Percentiles rank a stretch among this genome's conserved stretches.
phyloP scores from a whole-genome alignment of 495 filamentous ascomycete genomes.

The Penicillium diatomitis region DNA sequence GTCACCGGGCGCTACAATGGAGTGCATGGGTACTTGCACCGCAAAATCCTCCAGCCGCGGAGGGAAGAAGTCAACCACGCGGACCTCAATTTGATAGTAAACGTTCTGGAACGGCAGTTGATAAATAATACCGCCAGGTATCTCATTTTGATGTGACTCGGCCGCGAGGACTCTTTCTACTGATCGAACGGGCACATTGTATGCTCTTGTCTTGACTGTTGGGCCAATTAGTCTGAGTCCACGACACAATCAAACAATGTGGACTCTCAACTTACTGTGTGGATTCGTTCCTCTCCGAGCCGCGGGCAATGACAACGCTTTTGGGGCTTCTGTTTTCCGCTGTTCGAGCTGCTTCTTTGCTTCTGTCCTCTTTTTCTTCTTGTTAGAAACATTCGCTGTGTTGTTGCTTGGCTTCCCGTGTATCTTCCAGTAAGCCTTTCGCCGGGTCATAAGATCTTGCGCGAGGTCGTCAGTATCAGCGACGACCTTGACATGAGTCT shows the following conservation, averaged over 20 bases:
- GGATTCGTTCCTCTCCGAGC: conserved; percentile 30
- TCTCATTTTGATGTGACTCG: conserved; percentile 31
- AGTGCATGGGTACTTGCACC: conserved; percentile 34
- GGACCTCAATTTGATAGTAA: conserved; percentile 57
- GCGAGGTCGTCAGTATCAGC: conserved; percentile 38
- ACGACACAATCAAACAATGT: neutral
- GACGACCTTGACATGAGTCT: conserved; percentile 45
- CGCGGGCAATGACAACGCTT: conserved; percentile 10
- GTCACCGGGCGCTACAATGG: conserved; percentile 38
- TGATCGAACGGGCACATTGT: conserved; percentile 16
- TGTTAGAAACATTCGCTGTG: conserved; percentile 27
- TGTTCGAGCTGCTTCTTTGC: conserved; percentile 21
- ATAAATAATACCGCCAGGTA: conserved; percentile 34
- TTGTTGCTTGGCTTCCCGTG: conserved; percentile 21
- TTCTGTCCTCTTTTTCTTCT: conserved; percentile 14
- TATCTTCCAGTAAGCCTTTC: conserved; percentile 48
- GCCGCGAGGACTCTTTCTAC: conserved; percentile 37
- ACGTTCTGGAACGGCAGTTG: conserved; percentile 61
- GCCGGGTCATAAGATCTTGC: conserved; percentile 53
- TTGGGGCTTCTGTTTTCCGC: conserved; percentile 30
- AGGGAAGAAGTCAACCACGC: conserved; percentile 78
- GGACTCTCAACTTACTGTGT: conserved; percentile 21
- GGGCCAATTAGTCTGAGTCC: conserved; percentile 1
- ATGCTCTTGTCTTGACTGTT: conserved; percentile 27
- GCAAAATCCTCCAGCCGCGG: conserved; percentile 65